Percentiles rank a stretch among this genome's conserved stretches.
Evolutionary conservation across 2,329 filamentous ascomycete species (phyloP).

Genomic region (Aphanocladium album): DNA sequence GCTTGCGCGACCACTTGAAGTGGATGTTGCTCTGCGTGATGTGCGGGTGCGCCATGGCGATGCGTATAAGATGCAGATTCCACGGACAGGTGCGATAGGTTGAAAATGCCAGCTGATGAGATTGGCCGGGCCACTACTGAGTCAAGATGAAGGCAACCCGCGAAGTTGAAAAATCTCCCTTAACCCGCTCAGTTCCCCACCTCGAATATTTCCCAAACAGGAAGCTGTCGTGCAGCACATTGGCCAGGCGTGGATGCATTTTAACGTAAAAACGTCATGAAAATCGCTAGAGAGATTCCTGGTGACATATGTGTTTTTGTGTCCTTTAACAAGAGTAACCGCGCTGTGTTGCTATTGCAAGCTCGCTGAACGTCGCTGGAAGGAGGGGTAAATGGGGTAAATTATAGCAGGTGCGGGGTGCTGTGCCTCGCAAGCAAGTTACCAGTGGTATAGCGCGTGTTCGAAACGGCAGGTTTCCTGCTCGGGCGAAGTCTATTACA

Average conservation of each 20-base stretch:
- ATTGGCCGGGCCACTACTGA: not conserved
- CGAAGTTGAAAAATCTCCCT: not conserved
- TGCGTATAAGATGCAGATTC: not conserved
- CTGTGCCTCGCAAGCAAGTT: no score
- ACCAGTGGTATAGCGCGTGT: no score
- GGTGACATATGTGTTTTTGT: no score
- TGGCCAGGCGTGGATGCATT: not conserved
- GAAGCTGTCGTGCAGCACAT: not conserved
- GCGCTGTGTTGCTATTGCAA: no score
- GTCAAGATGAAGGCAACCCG: not conserved
- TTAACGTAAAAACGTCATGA: no score
- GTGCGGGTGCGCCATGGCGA: slow-evolving; percentile 19
- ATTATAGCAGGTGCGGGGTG: no score
- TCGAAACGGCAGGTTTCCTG: no score
- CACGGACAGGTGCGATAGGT: not conserved
- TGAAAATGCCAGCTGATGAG: not conserved
- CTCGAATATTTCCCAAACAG: not conserved
- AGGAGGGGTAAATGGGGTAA: no score
- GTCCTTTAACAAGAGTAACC: no score
- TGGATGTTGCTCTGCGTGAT: slow-evolving; percentile 29
- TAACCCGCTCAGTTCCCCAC: not conserved
- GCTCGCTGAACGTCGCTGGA: no score
- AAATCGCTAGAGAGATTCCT: no score
- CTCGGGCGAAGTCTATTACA: no score
- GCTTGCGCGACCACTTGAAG: slow-evolving; percentile 44